Base-by-base conservation (phyloP, 1,284 basidiomycete species). In the Rhodotorula sp. region DNA sequence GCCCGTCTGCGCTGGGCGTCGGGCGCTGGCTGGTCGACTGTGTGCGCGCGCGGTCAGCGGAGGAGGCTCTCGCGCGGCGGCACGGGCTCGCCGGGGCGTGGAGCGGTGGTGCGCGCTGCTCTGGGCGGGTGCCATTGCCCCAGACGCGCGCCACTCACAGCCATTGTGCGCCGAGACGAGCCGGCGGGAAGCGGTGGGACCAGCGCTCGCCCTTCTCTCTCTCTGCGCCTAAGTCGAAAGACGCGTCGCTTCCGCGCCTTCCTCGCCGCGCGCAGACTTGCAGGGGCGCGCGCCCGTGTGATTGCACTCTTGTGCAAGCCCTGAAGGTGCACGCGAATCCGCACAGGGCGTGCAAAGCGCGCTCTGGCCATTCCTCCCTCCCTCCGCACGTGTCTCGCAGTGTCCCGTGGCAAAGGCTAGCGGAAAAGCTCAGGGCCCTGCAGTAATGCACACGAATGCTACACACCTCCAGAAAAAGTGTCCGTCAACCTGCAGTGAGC, bases 1-100 rank as follows among this genome's bases (percentile, higher is more conserved):
- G 42, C 50, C 48, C 49, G 17, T 62, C 60, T 19, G 19, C 5
- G 10, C 54, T 23, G 17, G 66, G 63, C 19, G 63, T 64, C 54
- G 63, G 41, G 46, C 57, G 53, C 53, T 63, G 55, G 4, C 53
- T 50, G 23, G 63, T 64, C 34, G 63, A 64, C 63, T 64, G 63
- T n/a, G 23, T 3, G 42, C 44, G 13, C 14, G 60, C 27, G 23
- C 34, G 7, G 27, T 14, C 23, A 57, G 54, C 25, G 19, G 34
- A 41, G 27, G 62, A 46, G 25, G 8, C 19, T 45, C 50, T 46
- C 58, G 49, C 60, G 63, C 4, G 54, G 19, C 9, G 23, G 54
- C 23, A 19, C 9, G 45, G 21, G 46, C 19, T 16, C 8, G 44
- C 42, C 10, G 41, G 10, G 23, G 23, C 5, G 17, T 34, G 34